phyloP scores from a whole-genome alignment of 1,284 basidiomycete species.

The Marasmius oreades region DNA sequence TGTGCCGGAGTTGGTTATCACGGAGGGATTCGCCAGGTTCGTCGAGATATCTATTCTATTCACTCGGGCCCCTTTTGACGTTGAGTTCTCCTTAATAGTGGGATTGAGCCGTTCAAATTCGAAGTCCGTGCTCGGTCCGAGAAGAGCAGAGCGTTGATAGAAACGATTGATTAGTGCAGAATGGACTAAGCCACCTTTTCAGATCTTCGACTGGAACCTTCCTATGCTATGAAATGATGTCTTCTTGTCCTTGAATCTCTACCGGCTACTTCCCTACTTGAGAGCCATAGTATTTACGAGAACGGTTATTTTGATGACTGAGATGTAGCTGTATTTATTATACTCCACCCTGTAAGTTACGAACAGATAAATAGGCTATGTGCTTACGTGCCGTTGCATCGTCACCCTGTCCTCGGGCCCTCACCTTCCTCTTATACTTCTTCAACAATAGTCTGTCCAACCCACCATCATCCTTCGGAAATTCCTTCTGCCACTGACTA shows the following conservation, averaged over 20 bases:
- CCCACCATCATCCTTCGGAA: constrained; percentile 78
- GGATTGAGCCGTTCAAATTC: constrained; percentile 14
- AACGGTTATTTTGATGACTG: no score
- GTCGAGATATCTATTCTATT: constrained; percentile 2
- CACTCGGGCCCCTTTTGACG: no score
- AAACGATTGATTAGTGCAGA: constrained; percentile 9
- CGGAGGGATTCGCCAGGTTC: constrained; percentile 15
- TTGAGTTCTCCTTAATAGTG: constrained; percentile 3
- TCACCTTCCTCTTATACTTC: constrained; percentile 51
- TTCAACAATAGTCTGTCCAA: constrained; percentile 70
- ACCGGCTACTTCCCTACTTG: no score
- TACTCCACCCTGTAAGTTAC: no score
- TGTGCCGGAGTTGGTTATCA: constrained; percentile 9
- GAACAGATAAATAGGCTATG: no score
- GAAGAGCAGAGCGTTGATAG: constrained; percentile 10
- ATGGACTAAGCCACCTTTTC: no score
- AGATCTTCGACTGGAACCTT: no score
- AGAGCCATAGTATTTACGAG: no score
- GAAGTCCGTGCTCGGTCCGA: constrained; percentile 13
- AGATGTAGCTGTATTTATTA: no score
- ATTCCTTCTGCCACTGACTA: constrained; percentile 88
- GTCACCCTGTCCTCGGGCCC: not conserved
- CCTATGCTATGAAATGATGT: no score
- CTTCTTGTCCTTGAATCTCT: no score
- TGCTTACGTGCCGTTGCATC: not conserved